Base-by-base conservation (phyloP, 192 early-diverging fungal genomes). In the Thoreauomyces humboldtii region DNA sequence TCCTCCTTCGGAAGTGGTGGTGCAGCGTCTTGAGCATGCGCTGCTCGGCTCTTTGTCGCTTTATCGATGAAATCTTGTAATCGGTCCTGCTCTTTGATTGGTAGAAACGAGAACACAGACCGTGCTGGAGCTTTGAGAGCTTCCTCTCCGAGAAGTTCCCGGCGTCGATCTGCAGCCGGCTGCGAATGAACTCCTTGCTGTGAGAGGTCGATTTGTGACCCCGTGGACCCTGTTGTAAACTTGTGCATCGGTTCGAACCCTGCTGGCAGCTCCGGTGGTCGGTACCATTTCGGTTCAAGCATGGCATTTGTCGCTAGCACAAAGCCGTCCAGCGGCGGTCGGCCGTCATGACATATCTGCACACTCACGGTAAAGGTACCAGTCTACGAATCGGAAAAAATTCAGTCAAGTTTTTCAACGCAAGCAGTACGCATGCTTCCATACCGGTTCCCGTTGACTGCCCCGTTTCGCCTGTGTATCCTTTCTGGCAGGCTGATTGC, bases 21-120 rank as follows among this genome's bases (percentile, higher is more conserved):
- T 25, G 52, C 56, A 4, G 7, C 14, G 2, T 57, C 55, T 32
- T 57, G 33, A 15, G 61, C 38, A 27, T 5, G 22, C 2, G 27
- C 46, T 17, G 59, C 0, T 6, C 35, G 47, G 32, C n/a, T 45
- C 15, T 24, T 63, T 38, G 38, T 65, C 4, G 78, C 73, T 45
- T 68, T 69, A 3, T 77, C 65, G 21, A 87, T 50, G n/a, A 83
- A 65, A 7, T 70, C 67, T 54, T 86, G 82, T 14, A 92, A 63
- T 35, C 74, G 58, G 33, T 85, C 81, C 63, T 93, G 90, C 42
- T 86, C 78, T 47, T 86, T 80, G 6, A 79, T 27, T 4, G 87
- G 75, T 0, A 92, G 74, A 65, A 77, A 87, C 29, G 86, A 79
- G 63, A 91, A 94, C 2, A 94, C 87, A 50, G 87, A 89, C 48